Base-by-base conservation (phyloP, 1,284 basidiomycete genomes). In the Uromyces viciae-fabae region DNA sequence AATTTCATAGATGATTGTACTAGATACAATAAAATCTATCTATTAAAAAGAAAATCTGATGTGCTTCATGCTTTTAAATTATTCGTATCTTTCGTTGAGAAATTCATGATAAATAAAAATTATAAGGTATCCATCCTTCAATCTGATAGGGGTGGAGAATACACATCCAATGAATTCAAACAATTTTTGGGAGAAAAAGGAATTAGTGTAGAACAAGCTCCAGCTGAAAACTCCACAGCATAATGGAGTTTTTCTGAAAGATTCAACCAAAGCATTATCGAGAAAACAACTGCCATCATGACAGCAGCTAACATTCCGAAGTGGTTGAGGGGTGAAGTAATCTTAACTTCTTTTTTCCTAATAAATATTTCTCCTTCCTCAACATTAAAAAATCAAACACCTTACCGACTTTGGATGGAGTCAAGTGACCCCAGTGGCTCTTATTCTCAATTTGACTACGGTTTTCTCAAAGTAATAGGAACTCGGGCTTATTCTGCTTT, bases 191-290 rank as follows among this genome's bases (percentile, higher is more conserved):
- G 7, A n/a, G 8, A 46, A n/a, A 49, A 72, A 19, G 38, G 40
- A 11, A 72, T 72, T 52, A 43, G 25, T 22, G 25, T 49, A n/a
- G 69, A 72, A 33, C 43, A 42, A 25, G 69, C 22, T 9, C 69
- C 69, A 11, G 33, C 69, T n/a, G n/a, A 42, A 72, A 11, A 42
- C 28, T 7, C 69, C 69, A 9, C 28, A 31, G 28, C 28, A 31
- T 5, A 72, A 42, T 33, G 38, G 36, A 11, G 38, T 69, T 9
- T 15, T 33, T 22, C 25, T 31, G 36, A 15, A 36, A 9, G n/a
- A n/a, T 69, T 69, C 38, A 72, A 72, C 31, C 8, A 42, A 72
- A 72, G 38, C n/a, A 19, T 72, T 8, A 22, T 68, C 14, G 14
- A 38, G 19, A 22, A 38, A 31, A 22, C 38, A 38, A 19, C 19